Evolutionary conservation across 345 rosid species (phyloP).

Genomic region (Dipteronia sinensis): DNA sequence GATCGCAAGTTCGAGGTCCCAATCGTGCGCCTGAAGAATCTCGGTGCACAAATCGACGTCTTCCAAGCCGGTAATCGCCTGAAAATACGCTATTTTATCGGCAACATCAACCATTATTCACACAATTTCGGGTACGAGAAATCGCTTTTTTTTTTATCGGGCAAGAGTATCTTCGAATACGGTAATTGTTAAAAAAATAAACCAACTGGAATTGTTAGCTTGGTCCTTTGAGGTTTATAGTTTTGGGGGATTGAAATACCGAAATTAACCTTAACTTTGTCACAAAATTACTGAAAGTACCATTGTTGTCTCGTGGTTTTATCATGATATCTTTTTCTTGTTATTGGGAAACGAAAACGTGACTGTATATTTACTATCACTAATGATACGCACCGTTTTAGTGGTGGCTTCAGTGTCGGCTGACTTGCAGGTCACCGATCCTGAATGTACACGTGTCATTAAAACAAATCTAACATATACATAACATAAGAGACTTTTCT

Average conservation of each 20-base stretch:
- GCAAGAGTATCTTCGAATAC: background rate
- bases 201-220: background rate
- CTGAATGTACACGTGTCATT: no score
- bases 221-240: background rate
- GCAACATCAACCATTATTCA: constrained; percentile 74
- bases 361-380: no score
- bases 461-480: no score
- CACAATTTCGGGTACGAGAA: background rate
- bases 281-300: background rate
- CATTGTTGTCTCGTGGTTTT: background rate
- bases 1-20: constrained; percentile 99
- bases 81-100: constrained; percentile 88
- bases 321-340: background rate
- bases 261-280: background rate
- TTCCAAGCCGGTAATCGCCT: constrained; percentile 89
- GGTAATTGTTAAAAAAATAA: background rate
- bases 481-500: no score
- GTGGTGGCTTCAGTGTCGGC: background rate
- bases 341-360: background rate
- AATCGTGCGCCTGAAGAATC: constrained; percentile 91
- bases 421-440: no score
- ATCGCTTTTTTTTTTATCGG: background rate
- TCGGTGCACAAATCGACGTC: constrained; percentile 92
- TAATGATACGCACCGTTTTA: background rate
- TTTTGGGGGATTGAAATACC: background rate